Conservation (phyloP, 768 basidiomycete genomes). For the Collybia sordida region DNA sequence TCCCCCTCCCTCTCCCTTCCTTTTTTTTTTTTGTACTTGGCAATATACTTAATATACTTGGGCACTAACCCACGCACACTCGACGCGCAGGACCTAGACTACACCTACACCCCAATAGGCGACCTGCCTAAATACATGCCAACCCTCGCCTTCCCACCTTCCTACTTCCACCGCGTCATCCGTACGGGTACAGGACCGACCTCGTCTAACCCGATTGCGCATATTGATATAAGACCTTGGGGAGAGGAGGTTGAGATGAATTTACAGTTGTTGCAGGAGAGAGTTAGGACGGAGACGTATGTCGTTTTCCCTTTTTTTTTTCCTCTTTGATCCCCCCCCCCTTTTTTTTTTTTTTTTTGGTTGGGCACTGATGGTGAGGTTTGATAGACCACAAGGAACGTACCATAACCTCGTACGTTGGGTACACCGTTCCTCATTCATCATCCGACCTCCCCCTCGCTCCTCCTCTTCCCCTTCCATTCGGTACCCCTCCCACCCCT, state of each 20-base stretch:
- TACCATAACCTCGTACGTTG: constrained; percentile 83
- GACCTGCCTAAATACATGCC: constrained; percentile 82
- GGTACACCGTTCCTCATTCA: constrained; percentile 80
- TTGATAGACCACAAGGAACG: constrained; percentile 71
- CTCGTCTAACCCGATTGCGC: constrained; percentile 59
- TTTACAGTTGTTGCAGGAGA: constrained; percentile 75
- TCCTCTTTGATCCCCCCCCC: no score
- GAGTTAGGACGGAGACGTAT: constrained; percentile 78
- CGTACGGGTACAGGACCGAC: constrained; percentile 51
- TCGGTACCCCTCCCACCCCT: no score
- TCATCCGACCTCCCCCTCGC: constrained; percentile 50
- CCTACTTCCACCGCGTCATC: constrained; percentile 87
- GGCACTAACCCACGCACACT: constrained; percentile 5
- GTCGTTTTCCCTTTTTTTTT: constrained; percentile 28
- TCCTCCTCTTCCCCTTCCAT: no score
- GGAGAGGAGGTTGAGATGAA: constrained; percentile 73
- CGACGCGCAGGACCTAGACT: constrained; percentile 72
- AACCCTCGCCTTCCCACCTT: constrained; percentile 79
- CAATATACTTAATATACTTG: no score
- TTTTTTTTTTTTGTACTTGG: no score
- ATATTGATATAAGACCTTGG: constrained; percentile 79
- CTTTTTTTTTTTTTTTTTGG: constrained; percentile 2
- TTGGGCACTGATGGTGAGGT: constrained; percentile 8
- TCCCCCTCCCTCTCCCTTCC: no score
- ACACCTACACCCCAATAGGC: constrained; percentile 72